Evolutionary conservation across 2,329 filamentous ascomycete species (phyloP).

Genomic region (Colletotrichum cuscutae): DNA sequence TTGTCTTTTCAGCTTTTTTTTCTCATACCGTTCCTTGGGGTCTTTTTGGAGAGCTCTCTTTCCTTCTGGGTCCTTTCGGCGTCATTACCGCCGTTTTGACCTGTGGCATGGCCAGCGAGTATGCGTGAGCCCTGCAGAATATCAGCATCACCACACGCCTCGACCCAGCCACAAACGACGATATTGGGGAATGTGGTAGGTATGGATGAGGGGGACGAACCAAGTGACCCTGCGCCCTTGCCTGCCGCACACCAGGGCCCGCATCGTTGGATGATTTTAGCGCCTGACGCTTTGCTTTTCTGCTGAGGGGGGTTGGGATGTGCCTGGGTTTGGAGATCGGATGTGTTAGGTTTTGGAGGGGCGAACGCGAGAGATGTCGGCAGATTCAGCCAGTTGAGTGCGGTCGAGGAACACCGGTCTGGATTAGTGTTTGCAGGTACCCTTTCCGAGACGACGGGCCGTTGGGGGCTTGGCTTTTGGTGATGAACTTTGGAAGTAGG

Average conservation of each 20-base stretch:
- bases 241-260: no score
- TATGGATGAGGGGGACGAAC: background rate
- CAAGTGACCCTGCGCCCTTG: background rate
- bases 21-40: background rate
- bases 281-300: background rate
- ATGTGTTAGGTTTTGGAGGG: background rate
- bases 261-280: background rate
- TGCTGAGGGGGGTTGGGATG: background rate
- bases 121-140: background rate
- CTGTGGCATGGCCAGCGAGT: background rate
- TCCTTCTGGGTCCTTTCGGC: background rate
- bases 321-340: background rate
- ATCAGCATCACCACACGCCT: background rate
- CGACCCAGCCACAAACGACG: background rate
- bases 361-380: background rate
- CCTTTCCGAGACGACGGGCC: background rate
- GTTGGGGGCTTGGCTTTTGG: background rate
- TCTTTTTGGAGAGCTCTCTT: no score
- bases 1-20: no score
- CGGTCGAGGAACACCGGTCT: background rate
- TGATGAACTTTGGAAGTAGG: background rate
- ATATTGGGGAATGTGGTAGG: background rate
- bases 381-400: background rate
- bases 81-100: background rate
- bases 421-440: background rate